These are phyloP conservation scores for Neofusicoccum ribis DNA, from an alignment of 2,329 filamentous ascomycete species.

Conservation along the genomic window DNA sequence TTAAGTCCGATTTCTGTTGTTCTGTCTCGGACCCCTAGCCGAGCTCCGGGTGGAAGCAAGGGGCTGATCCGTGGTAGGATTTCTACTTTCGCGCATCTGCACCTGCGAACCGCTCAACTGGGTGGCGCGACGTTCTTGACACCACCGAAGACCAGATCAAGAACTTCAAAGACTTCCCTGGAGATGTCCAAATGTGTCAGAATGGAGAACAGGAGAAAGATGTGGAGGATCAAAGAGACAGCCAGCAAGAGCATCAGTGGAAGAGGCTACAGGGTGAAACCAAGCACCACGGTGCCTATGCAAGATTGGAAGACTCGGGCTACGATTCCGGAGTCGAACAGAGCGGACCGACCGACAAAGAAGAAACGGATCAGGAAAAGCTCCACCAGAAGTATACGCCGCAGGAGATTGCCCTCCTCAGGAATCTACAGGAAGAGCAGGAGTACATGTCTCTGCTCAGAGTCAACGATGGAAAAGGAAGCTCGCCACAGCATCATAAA, in stretches of 20 bases:
- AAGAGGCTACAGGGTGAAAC: constrained; percentile 34
- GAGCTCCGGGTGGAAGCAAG: constrained; percentile 17
- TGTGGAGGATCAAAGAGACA: background rate
- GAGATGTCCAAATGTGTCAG: background rate
- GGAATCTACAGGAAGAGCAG: constrained; percentile 46
- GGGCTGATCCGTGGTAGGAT: constrained; percentile 38
- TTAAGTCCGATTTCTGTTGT: too few relatives aligned
- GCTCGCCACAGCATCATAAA: constrained; percentile 38
- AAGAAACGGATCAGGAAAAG: constrained; percentile 30
- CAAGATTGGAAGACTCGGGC: constrained; percentile 23
- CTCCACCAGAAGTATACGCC: constrained; percentile 39
- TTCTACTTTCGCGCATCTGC: constrained; percentile 32
- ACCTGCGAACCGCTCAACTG: constrained; percentile 43
- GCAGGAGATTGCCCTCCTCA: constrained; percentile 47
- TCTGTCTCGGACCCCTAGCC: background rate
- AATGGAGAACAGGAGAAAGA: background rate
- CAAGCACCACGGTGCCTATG: constrained; percentile 42
- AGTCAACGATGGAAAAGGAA: constrained; percentile 46
- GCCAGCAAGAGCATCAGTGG: constrained; percentile 27
- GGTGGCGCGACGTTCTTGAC: constrained; percentile 54
- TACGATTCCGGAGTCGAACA: constrained; percentile 22
- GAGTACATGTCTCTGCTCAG: constrained; percentile 43
- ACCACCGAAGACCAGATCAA: constrained; percentile 53
- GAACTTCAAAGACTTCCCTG: constrained; percentile 48
- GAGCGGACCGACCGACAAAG: constrained; percentile 23